phyloP scores from a whole-genome alignment of 2,329 filamentous ascomycete species.

The Xylaria polymorpha region DNA sequence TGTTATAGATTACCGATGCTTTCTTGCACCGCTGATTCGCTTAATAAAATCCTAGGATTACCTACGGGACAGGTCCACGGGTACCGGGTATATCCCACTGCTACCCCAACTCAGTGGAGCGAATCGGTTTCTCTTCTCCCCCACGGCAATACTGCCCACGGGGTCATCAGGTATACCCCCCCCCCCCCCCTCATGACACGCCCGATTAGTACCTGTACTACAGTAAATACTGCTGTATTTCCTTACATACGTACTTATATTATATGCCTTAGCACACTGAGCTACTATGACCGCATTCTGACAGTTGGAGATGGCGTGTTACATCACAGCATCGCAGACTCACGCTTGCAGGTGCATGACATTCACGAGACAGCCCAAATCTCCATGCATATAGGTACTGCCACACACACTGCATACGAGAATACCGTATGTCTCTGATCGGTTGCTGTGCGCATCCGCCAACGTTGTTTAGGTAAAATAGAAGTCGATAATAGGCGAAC shows the following conservation, averaged over 20 bases:
- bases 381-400: constrained; percentile 2
- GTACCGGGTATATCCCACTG: neutral
- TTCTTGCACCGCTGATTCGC: neutral
- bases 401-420: constrained; percentile 13
- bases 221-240: neutral
- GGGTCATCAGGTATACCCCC: neutral
- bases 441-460: neutral
- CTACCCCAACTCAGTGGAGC: neutral
- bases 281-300: neutral
- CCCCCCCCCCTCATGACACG: neutral
- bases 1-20: no score
- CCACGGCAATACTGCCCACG: neutral
- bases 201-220: neutral
- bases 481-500: neutral
- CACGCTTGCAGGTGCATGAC: constrained; percentile 9
- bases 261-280: neutral
- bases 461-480: neutral
- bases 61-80: no score
- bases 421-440: neutral
- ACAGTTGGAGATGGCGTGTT: constrained; percentile 1
- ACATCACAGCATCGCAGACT: constrained; percentile 11
- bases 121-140: neutral
- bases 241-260: neutral
- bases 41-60: neutral
- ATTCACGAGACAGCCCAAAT: neutral